Evolutionary conservation across 2,329 filamentous ascomycete species (phyloP), one percentile per base, ranked within the genome.

Genomic region (Tolypocladium inflatum): DNA sequence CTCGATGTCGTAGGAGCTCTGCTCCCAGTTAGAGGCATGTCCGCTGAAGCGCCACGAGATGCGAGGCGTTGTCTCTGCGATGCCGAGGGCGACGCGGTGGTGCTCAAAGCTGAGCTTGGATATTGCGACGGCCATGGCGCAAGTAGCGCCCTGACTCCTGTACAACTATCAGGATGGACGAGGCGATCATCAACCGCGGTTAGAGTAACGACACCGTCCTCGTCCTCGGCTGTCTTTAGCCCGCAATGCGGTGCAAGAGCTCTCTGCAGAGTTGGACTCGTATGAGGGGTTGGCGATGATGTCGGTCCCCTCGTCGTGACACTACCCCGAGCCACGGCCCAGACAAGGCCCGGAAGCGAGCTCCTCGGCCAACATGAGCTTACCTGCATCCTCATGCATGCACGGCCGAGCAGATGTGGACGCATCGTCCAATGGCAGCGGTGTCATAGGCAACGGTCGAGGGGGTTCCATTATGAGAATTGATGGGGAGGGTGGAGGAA

Each of bases 31-130:
- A 0, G 66, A 51, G 9, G 67, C 70, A 8, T 69, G 64, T 2
- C 74, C 73, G 4, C 68, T 67, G 52, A 79, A 78, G 5, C 71
- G 63, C 77, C 78, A 80, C 1, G 77, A 78, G 50, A 80, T 73
- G 0, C 78, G 70, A 10, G 78, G 78, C 11, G 67, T 56, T 0
- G 67, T 63, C 57, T 79, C 76, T 2, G 69, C 74, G 35, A 80
- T 78, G 7, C 78, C 78, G 3, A 80, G 62, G 21, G 73, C 68
- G 4, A 63, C 58, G 1, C 67, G 68, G 41, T 78, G 74, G 54
- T 78, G 75, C 62, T 78, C 75, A 56, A 78, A 76, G 2, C 66
- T 69, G 11, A 78, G 58, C 41, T 70, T 66, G 0, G 70, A 68
- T 13, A 77, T 74, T 11, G 70, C 68, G 6, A 76, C 67, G 39